Base-by-base conservation (phyloP, 306 rosid species). In the Lagenaria siceraria region DNA sequence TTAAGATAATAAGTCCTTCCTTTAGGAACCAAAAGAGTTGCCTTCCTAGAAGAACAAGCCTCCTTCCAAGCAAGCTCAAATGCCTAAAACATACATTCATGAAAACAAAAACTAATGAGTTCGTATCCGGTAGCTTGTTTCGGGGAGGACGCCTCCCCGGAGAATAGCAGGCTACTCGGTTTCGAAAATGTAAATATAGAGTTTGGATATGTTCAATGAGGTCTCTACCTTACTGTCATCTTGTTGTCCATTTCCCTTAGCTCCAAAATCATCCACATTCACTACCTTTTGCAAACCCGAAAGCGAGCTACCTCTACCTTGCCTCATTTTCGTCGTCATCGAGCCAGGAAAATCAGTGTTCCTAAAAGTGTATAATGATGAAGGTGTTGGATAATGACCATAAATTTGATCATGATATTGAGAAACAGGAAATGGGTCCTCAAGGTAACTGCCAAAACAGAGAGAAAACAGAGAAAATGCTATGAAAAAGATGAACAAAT, bases 231-330 rank as follows among this genome's bases (percentile, higher is more conserved):
- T 10, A 63, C 77, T 85, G 60, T 88, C 92, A 40, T 81, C 89
- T 79, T 71, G 71, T 79, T 71, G 71, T 56, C 89, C 90, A 31
- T 86, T 82, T 58, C 79, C 70, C 79, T 35, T 78, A 38, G 93
- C 96, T 79, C 97, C 98, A 85, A 81, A 89, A 21, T 81, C 55
- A 63, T 87, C 84, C 58, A 93, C 96, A 84, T 58, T 85, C 25
- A 88, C 48, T 17, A 22, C 61, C 33, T 40, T 69, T 7, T 76
- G 51, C 40, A 81, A 80, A 13, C 31, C 10, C 10, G 80, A 19
- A 55, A 33, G 29, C 42, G 59, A 71, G 38, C 56, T 60, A 15
- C 25, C 72, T 25, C 10, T 42, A 29, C 17, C 27, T 3, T 6
- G 84, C 40, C 55, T 65, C 35, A 2, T 25, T 33, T 27, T 72